phyloP scores from a whole-genome alignment of 768 basidiomycete species.

The Trametes cubensis region DNA sequence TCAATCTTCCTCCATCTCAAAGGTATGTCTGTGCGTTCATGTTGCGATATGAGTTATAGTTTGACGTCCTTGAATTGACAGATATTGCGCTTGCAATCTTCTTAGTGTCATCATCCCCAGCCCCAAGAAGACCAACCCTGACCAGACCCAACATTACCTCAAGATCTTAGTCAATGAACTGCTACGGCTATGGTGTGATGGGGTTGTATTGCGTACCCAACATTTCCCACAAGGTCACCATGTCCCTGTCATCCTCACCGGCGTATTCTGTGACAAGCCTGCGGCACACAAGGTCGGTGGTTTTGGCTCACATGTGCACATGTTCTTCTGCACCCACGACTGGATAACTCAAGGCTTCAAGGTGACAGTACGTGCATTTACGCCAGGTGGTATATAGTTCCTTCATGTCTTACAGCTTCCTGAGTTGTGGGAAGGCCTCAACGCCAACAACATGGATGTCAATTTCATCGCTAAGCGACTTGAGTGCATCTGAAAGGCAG shows the following conservation, averaged over 20 bases:
- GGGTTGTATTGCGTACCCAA: conserved; percentile 4
- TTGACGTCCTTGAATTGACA: conserved; percentile 15
- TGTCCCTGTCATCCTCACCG: conserved; percentile 37
- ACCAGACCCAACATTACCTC: conserved; percentile 7
- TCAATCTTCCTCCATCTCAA: conserved; percentile 31
- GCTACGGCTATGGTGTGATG: conserved; percentile 11
- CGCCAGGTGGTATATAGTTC: conserved; percentile 24
- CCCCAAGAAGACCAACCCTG: conserved; percentile 15
- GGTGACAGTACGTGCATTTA: conserved; percentile 27
- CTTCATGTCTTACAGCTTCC: background rate
- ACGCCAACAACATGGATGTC: too few relatives aligned
- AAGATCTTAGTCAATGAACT: conserved; percentile 11
- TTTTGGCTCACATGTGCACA: conserved; percentile 36
- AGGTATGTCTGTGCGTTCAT: too few relatives aligned
- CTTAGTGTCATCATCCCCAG: conserved; percentile 19
- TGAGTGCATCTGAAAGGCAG: too few relatives aligned
- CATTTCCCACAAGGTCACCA: conserved; percentile 27
- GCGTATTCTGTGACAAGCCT: conserved; percentile 42
- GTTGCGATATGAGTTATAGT: too few relatives aligned
- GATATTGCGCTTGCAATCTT: conserved; percentile 8
- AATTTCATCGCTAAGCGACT: too few relatives aligned
- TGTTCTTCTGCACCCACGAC: conserved; percentile 39
- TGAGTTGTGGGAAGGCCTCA: background rate
- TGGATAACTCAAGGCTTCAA: conserved; percentile 37
- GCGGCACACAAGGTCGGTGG: conserved; percentile 41